phyloP scores from a whole-genome alignment of 129 eudicot species.

The Chrysanthemum lavandulifolium region DNA sequence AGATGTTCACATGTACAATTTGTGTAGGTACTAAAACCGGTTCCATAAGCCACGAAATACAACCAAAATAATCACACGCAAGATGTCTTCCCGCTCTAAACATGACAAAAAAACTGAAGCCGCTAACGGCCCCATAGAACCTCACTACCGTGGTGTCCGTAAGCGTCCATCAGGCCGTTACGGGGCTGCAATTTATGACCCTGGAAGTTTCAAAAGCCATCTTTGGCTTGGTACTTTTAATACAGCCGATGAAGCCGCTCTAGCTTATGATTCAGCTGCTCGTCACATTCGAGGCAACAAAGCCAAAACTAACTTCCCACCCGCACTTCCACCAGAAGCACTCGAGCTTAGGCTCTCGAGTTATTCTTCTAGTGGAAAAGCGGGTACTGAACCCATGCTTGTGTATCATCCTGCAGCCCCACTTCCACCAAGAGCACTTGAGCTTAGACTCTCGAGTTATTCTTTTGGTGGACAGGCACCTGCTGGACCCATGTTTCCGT shows the following conservation, averaged over 20 bases:
- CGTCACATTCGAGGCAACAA: constrained; percentile 48
- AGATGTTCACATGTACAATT: constrained; percentile 25
- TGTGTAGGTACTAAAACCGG: constrained; percentile 29
- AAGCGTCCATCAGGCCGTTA: constrained; percentile 34
- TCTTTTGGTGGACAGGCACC: constrained; percentile 10
- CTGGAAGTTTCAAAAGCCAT: constrained; percentile 26
- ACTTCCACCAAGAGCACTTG: constrained; percentile 39
- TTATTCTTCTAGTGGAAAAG: neutral
- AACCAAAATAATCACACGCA: constrained; percentile 36
- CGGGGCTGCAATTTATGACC: constrained; percentile 39
- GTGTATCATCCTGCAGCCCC: constrained; percentile 4
- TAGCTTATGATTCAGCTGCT: constrained; percentile 54
- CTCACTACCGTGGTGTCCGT: constrained; percentile 31
- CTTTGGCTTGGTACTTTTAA: constrained; percentile 47
- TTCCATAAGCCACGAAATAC: constrained; percentile 35
- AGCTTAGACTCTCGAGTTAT: constrained; percentile 37
- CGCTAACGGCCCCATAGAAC: constrained; percentile 10
- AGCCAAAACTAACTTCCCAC: constrained; percentile 51
- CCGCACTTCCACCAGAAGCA: constrained; percentile 33
- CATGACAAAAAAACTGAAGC: constrained; percentile 5
- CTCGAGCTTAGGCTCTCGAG: constrained; percentile 43
- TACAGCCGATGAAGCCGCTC: constrained; percentile 47
- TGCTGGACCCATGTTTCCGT: constrained; percentile 24
- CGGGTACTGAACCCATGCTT: constrained; percentile 29
- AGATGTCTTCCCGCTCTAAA: constrained; percentile 25